Evolutionary conservation across 805 yeast species (phyloP).

Genomic region (Tanozyma kutaoensis): DNA sequence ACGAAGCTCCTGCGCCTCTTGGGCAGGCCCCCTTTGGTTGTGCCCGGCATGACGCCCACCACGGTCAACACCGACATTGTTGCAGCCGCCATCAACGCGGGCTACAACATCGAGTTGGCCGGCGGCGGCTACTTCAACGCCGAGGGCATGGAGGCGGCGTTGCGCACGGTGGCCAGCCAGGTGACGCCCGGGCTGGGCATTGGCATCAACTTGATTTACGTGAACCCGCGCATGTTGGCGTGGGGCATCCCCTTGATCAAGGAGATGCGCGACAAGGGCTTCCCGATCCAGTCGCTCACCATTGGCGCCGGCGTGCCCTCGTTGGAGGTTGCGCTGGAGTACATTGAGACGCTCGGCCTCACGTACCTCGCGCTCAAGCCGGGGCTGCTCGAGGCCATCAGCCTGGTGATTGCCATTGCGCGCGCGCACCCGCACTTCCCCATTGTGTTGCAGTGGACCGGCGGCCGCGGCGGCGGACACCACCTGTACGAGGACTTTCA

Average conservation of each 20-base stretch:
- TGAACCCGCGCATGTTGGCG: slow-evolving; percentile 93
- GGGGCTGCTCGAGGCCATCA: slow-evolving; percentile 89
- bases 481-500: slow-evolving; percentile 99
- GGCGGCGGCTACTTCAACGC: slow-evolving; percentile 97
- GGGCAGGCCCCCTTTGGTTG: slow-evolving; percentile 93
- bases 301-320: slow-evolving; percentile 99
- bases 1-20: slow-evolving; percentile 87
- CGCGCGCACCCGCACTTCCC: slow-evolving; percentile 95
- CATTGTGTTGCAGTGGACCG: slow-evolving; percentile 97
- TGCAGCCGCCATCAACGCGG: slow-evolving; percentile 88
- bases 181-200: slow-evolving; percentile 82
- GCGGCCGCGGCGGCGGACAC: slow-evolving; percentile 99
- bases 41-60: slow-evolving; percentile 99
- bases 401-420: slow-evolving; percentile 80
- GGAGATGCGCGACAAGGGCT: slow-evolving; percentile 79
- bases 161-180: slow-evolving; percentile 52
- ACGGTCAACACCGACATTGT: slow-evolving; percentile 92
- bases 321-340: slow-evolving; percentile 91
- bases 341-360: slow-evolving; percentile 82
- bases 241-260: slow-evolving; percentile 97
- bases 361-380: slow-evolving; percentile 96
- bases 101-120: slow-evolving; percentile 94
- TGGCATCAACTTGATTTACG: slow-evolving; percentile 87
- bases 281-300: slow-evolving; percentile 90
- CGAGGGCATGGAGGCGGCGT: slow-evolving; percentile 55